phyloP scores from a whole-genome alignment of 345 rosid species.

The Pistacia integerrima region DNA sequence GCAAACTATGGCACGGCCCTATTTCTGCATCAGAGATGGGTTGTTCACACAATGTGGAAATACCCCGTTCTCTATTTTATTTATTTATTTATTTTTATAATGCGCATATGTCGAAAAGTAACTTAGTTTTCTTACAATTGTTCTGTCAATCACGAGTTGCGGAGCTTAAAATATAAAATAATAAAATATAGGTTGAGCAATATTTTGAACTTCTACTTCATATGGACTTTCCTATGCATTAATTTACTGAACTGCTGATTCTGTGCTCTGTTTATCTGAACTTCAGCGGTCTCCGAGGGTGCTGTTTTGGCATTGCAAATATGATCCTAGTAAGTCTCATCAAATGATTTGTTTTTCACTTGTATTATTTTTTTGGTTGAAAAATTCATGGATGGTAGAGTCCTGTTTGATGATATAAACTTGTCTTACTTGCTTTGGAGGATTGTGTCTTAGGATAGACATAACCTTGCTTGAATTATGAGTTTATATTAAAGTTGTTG shows the following conservation, averaged over 20 bases:
- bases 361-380: background rate
- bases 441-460: background rate
- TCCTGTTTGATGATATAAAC: background rate
- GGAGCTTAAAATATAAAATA: background rate
- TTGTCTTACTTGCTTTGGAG: background rate
- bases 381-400: background rate
- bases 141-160: background rate
- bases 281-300: constrained; percentile 89
- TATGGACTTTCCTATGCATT: constrained; percentile 13
- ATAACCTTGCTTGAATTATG: background rate
- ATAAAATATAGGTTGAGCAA: background rate
- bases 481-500: background rate
- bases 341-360: background rate
- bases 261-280: constrained; percentile 32
- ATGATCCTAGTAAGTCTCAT: constrained; percentile 90
- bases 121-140: background rate
- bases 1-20: constrained; percentile 9
- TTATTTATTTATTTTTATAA: background rate
- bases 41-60: background rate
- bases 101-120: background rate
- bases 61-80: background rate
- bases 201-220: background rate
- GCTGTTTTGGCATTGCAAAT: constrained; percentile 93
- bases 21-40: background rate
- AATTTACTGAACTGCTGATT: constrained; percentile 31